Evolutionary conservation across 1,284 basidiomycete genomes (phyloP), one percentile per base, ranked within the genome.

Genomic region (Trametes sp.): DNA sequence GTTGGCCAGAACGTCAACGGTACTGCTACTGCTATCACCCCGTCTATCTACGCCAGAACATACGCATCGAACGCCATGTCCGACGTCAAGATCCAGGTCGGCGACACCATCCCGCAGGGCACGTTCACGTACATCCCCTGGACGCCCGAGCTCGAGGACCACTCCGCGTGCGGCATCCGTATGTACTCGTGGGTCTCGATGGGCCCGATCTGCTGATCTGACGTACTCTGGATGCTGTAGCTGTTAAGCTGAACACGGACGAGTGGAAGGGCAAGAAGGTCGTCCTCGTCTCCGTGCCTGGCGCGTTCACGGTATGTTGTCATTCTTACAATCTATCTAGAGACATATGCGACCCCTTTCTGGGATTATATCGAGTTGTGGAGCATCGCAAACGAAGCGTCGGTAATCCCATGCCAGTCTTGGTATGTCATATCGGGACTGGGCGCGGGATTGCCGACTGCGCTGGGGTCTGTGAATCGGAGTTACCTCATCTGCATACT

Each of bases 201-300:
- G 44, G 23, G 21, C 29, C 35, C 55, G 58, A 63, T 64, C 55
- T 60, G n/a, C 14, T 6, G 8, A 44, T 24, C 46, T 54, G 52
- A 60, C 58, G 28, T 41, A n/a, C n/a, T 7, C 5, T 24, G 51
- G 54, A 6, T 49, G 29, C 14, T 23, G 44, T 70, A 88, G 87
- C 85, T 38, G 74, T 76, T 44, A 78, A 78, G 63, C 78, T 87
- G 65, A 79, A 78, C 62, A 90, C 87, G 23, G 82, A 87, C 66
- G 81, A 85, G 50, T 93, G 90, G 90, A 91, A 90, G 76, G 89
- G 88, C 73, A 94, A 95, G 83, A 94, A 92, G 78, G 88, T 94
- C 58, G 88, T 94, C 50, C 76, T 94, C 63, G 84, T 94, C 74
- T 81, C 90, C 63, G 88, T 93, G 44, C 92, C 92, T 28, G 91